Conservation (phyloP, 1,284 basidiomycete genomes). For the Volvariella surrecta region DNA sequence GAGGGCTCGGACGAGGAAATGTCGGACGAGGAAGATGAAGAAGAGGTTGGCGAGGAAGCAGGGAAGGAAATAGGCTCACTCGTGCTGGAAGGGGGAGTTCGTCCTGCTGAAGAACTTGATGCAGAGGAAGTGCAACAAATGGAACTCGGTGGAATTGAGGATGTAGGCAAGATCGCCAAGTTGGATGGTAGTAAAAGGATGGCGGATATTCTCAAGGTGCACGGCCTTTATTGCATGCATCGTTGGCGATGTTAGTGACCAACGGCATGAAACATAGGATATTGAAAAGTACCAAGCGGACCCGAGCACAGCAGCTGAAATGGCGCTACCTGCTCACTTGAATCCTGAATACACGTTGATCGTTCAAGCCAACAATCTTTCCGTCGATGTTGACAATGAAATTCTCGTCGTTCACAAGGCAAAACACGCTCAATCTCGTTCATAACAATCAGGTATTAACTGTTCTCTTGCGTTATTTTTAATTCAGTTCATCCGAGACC, state of each 20-base stretch:
- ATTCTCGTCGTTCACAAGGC: slow-evolving; percentile 96
- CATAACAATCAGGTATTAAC: slow-evolving; percentile 34
- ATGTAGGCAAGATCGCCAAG: slow-evolving; percentile 83
- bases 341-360: slow-evolving; percentile 97
- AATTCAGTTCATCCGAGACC: slow-evolving; percentile 90
- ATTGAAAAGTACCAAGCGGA: slow-evolving; percentile 80
- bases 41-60: slow-evolving; percentile 31
- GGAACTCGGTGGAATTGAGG: slow-evolving; percentile 77
- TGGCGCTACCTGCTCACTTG: slow-evolving; percentile 75
- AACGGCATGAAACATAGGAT: slow-evolving; percentile 45
- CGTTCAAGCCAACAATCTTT: slow-evolving; percentile 95
- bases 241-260: neutral
- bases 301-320: slow-evolving; percentile 71
- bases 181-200: slow-evolving; percentile 83
- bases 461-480: slow-evolving; percentile 10
- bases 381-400: slow-evolving; percentile 98
- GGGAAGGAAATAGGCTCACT: slow-evolving; percentile 43
- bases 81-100: slow-evolving; percentile 85
- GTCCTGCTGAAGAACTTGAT: slow-evolving; percentile 90
- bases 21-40: slow-evolving; percentile 35
- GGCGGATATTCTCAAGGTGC: slow-evolving; percentile 75
- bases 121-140: slow-evolving; percentile 88
- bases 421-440: slow-evolving; percentile 24
- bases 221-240: slow-evolving; percentile 11
- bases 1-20: slow-evolving; percentile 42